These are phyloP conservation scores for Exophiala viscosa DNA, from an alignment of 2,329 filamentous ascomycete species.

Conservation along the genomic window DNA sequence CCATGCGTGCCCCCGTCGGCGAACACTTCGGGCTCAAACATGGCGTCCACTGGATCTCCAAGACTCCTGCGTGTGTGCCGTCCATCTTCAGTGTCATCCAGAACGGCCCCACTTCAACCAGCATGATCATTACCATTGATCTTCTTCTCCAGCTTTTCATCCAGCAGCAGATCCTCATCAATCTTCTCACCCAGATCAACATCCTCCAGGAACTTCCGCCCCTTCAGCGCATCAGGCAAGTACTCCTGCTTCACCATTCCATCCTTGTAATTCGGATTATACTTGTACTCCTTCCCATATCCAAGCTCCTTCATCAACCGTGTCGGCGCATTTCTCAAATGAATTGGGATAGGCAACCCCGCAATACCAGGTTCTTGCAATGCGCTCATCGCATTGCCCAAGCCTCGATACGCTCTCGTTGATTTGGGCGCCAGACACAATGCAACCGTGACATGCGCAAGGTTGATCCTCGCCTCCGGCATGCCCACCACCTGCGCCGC, in stretches of 20 bases:
- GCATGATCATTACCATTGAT: background rate
- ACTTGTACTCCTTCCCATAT: conserved; percentile 90
- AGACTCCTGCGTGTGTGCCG: too few relatives aligned
- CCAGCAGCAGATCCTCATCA: conserved; percentile 47
- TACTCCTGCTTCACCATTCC: conserved; percentile 85
- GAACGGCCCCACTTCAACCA: too few relatives aligned
- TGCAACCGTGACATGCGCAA: conserved; percentile 82
- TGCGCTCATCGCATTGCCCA: conserved; percentile 76
- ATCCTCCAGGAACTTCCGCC: conserved; percentile 72
- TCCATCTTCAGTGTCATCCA: too few relatives aligned
- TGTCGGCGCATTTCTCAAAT: conserved; percentile 88
- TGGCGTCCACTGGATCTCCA: too few relatives aligned
- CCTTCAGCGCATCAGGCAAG: conserved; percentile 71
- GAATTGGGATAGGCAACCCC: conserved; percentile 74
- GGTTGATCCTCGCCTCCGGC: conserved; percentile 88
- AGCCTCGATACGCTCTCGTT: conserved; percentile 75
- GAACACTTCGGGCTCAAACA: too few relatives aligned
- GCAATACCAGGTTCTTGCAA: conserved; percentile 80
- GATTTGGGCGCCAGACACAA: conserved; percentile 79
- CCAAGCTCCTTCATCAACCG: conserved; percentile 89
- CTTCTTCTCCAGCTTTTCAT: background rate
- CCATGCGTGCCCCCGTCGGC: too few relatives aligned
- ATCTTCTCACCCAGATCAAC: conserved; percentile 72
- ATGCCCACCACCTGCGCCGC: conserved; percentile 91
- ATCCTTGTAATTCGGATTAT: conserved; percentile 84